phyloP scores from a whole-genome alignment of 2,329 filamentous ascomycete genomes.

The Chlorencoelia australis region DNA sequence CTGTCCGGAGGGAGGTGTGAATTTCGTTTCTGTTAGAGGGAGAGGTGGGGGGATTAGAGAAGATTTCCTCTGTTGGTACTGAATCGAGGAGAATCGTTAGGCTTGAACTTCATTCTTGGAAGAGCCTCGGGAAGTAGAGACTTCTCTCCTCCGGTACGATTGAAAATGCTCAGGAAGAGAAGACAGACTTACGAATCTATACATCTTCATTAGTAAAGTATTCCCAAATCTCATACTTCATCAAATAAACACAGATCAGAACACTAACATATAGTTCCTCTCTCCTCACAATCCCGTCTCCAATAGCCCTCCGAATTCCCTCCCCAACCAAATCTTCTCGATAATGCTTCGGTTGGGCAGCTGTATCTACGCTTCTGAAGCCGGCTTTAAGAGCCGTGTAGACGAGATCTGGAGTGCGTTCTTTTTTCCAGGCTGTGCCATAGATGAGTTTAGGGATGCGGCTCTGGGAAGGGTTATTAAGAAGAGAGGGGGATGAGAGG shows the following conservation, averaged over 20 bases:
- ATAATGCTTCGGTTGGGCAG: constrained; percentile 71
- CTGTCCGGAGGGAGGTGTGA: constrained; percentile 55
- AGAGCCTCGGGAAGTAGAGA: no score
- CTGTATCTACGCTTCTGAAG: constrained; percentile 68
- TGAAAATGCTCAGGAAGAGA: no score
- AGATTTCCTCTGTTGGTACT: no score
- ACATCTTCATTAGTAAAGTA: no score
- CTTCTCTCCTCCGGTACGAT: no score
- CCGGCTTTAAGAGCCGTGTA: constrained; percentile 56
- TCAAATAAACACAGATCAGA: neutral
- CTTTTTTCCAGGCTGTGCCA: constrained; percentile 81
- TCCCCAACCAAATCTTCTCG: constrained; percentile 60
- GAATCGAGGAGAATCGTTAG: no score
- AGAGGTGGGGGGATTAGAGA: no score
- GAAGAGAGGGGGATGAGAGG: constrained; percentile 1
- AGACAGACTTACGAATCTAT: no score
- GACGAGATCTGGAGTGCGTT: constrained; percentile 55
- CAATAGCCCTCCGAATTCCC: constrained; percentile 52
- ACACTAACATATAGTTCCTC: constrained; percentile 51
- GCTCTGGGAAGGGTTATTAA: constrained; percentile 8
- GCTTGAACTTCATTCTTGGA: no score
- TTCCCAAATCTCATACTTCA: neutral
- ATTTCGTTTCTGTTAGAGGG: no score
- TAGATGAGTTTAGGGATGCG: constrained; percentile 52
- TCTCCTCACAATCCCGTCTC: constrained; percentile 46